These are phyloP conservation scores for Tylopilus rubrobrunneus DNA, from an alignment of 768 basidiomycete genomes.

Conservation along the genomic window DNA sequence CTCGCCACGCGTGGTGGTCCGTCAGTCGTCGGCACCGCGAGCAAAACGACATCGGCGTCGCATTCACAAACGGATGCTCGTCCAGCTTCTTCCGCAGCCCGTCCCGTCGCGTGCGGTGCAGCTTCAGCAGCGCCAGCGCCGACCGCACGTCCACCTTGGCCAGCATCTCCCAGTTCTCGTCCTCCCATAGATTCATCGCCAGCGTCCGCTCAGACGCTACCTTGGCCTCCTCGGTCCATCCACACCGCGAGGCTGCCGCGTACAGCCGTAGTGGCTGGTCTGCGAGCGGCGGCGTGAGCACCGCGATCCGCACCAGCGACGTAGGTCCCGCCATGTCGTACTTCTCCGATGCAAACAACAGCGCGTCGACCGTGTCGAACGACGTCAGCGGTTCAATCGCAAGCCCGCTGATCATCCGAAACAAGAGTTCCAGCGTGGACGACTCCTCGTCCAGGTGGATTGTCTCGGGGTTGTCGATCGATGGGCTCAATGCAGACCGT, in stretches of 20 bases:
- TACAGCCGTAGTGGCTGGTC: conserved; percentile 52
- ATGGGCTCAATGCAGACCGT: conserved; percentile 5
- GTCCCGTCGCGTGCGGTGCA: conserved; percentile 53
- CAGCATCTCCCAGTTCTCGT: conserved; percentile 42
- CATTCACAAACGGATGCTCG: conserved; percentile 54
- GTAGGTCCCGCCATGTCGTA: conserved; percentile 67
- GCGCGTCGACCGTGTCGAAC: conserved; percentile 50
- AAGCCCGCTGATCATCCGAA: conserved; percentile 61
- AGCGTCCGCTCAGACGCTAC: conserved; percentile 54
- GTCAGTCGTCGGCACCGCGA: conserved; percentile 45
- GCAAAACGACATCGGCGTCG: conserved; percentile 40
- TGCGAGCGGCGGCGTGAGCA: conserved; percentile 48
- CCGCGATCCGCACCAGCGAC: conserved; percentile 56
- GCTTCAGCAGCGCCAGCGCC: conserved; percentile 50
- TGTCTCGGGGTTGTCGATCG: conserved; percentile 26
- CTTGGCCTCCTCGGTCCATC: conserved; percentile 55
- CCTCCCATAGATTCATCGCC: conserved; percentile 46
- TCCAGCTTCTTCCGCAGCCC: conserved; percentile 46
- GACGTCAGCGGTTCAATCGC: conserved; percentile 46
- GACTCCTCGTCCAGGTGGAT: conserved; percentile 58
- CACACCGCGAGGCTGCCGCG: conserved; percentile 51
- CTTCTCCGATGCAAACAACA: conserved; percentile 64
- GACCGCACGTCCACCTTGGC: conserved; percentile 46
- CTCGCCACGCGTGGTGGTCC: conserved; percentile 61
- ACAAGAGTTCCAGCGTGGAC: conserved; percentile 48